Base-by-base conservation (phyloP, 139 green algal species). In the Raphidocelis subcapitata region DNA sequence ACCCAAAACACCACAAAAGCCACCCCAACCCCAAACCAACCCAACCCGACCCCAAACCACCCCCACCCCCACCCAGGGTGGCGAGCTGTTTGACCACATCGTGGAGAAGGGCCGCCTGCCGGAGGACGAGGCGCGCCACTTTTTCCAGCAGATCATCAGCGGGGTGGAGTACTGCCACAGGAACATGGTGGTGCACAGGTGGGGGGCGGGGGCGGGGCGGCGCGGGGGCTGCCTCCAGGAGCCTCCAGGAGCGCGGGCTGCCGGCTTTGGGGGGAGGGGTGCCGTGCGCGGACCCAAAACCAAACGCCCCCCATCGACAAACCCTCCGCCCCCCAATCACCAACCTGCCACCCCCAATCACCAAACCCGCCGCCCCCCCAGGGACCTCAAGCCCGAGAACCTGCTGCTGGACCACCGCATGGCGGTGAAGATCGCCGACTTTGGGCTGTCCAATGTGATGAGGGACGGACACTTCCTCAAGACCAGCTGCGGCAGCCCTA, bases 71-170 rank as follows among this genome's bases (percentile, higher is more conserved):
- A 8, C 41, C 14, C 78, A 97, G 87, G 86, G 81, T 24, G 96
- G 96, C 29, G 96, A 99, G 86, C 89, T 99, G 74, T 99, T 99
- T 86, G 96, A 99, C 80, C 98, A 99, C 88, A 99, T 99, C 61
- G 96, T 99, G 5, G 96, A 99, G 82, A 99, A 99, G 84, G 96
- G 96, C 14, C 87, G 96, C 18, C 82, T 99, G 70, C 74, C 91
- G 36, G 96, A 99, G 77, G 94, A 99, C 47, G 96, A 99, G 75
- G 96, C 96, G n/a, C 86, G 96, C 52, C 86, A 89, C 54, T 99
- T 99, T 80, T 99, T 99, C 81, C 96, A 99, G 83, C 96, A 99
- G 84, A 97, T 99, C 70, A 87, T 97, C 2, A 88, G 75, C 0
- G 96, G 96, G 0, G 94, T 99, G 32, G 96, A 99, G 86, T 98